A percentile compares a stretch with the other conserved stretches of the same genome.
Conservation (phyloP, 352 stramenopile species). For the Pythium periplocum region DNA sequence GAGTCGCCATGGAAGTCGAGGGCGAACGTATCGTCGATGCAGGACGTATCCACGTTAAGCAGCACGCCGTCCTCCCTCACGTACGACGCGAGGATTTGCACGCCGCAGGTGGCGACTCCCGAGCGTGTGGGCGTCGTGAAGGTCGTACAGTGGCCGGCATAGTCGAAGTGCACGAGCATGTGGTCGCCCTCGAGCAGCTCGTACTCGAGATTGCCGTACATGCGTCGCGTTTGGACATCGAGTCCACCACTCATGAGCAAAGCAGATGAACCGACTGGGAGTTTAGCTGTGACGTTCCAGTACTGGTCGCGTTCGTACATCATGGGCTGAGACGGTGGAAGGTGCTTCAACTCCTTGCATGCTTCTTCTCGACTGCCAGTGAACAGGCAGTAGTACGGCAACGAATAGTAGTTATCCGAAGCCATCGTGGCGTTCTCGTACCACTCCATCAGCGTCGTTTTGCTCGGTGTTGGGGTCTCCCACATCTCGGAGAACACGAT, state of each 20-base stretch:
- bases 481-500: conserved; percentile 80
- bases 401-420: conserved; percentile 59
- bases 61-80: conserved; percentile 52
- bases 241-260: conserved; percentile 18
- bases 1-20: conserved; percentile 36
- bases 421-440: conserved; percentile 59
- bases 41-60: conserved; percentile 58
- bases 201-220: conserved; percentile 35
- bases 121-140: conserved; percentile 58
- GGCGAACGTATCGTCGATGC: conserved; percentile 46
- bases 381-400: conserved; percentile 78
- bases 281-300: conserved; percentile 20
- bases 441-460: conserved; percentile 43
- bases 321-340: conserved; percentile 3
- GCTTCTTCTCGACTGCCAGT: conserved; percentile 44
- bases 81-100: conserved; percentile 63
- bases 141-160: conserved; percentile 69
- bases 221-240: conserved; percentile 7
- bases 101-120: conserved; percentile 48
- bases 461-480: conserved; percentile 47
- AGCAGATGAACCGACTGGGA: conserved; percentile 14
- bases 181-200: conserved; percentile 35
- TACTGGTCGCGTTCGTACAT: conserved; percentile 23
- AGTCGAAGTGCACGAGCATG: conserved; percentile 67
- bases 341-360: conserved; percentile 1